Evolutionary conservation across 805 yeast species (phyloP), one percentile per base, ranked within the genome.

Genomic region (Saturnispora galanensis): DNA sequence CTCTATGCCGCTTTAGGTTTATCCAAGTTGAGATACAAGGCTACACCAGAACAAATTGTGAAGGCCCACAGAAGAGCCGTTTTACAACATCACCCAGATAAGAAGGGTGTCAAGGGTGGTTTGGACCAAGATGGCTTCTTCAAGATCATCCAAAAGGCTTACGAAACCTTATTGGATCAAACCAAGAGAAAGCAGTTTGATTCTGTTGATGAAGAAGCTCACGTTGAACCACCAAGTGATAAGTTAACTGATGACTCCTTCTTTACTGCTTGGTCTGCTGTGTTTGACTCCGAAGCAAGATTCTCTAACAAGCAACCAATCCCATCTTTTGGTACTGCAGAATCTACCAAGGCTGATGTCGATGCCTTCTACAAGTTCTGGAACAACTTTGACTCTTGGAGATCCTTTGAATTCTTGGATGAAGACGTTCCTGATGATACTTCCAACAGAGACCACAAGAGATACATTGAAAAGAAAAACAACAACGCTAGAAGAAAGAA

Each of bases 391-490:
- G 96, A 93, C 69, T 90, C 97, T 16, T 93, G 98, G 98, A 85
- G 96, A 74, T 74, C 95, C 39, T 93, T 93, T 63, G 98, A 93
- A 71, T 93, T 89, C 72, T 77, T 88, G 66, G 98, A 93, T 64
- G 98, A 93, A 74, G 98, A 93, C 63, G 96, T 89, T 60, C 98
- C 98, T 56, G 98, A 93, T 72, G 98, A 93, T 69, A 85, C 97
- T 47, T 84, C 96, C 50, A 93, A 93, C 81, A 88, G 98, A 77
- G 98, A 93, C 67, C 95, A 93, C 79, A 93, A 93, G 75, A 95
- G 98, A 72, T 85, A 87, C 74, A 82, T 89, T 56, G 98, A 93
- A 73, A 87, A 90, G 75, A 93, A 93, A 77, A 93, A 93, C 75
- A 79, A 85, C 68, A 88, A 95, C 55, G 86, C 94, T 47, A 85